Evolutionary conservation across 2,329 filamentous ascomycete species (phyloP), one percentile per base, ranked within the genome.

Genomic region (Ceratocystis destructans): DNA sequence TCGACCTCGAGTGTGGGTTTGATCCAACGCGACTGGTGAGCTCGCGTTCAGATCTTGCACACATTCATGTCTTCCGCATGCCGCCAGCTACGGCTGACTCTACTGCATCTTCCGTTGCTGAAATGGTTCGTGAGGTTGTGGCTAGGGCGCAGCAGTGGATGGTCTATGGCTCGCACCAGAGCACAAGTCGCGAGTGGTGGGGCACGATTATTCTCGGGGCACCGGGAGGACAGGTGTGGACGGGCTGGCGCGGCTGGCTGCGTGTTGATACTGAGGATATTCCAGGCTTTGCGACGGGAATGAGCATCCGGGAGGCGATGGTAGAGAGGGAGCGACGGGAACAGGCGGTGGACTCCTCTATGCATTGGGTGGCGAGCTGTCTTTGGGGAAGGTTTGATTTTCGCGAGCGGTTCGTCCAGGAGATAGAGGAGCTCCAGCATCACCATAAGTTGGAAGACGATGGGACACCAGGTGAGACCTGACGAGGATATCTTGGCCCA

Each of bases 1-100:
- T 87, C 61, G 84, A 87, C 70, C 72, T 80, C 1, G 81, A 83
- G 59, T 75, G 76, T 7, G 77, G 78, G 7, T 87, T 87, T 69
- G 82, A 85, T 67, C 73, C 78, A 1, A 79, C 78, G 5, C 75
- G 78, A 1, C 74, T 84, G 6, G 69, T 69, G 63, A 79, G 71
- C 70, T 65, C 67, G 53, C 67, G 69, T 6, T 68, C 72, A 0
- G 77, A 83, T 69, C 72, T 83, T 1, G 72, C 73, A 1, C 82
- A 85, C 69, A 74, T 83, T 45, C 78, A 84, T 70, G 72, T 84
- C 25, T 78, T 79, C 66, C 76, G 76, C 1, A 76, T 79, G 1
- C 71, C 76, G 1, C 74, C 71, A 22, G 70, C 12, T 69, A 55
- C 71, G 66, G 31, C 68, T 69, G 15, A 72, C 73, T 28, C 67